Conservation (phyloP, 331 rosid genomes). For the Erythrophleum ivorense region DNA sequence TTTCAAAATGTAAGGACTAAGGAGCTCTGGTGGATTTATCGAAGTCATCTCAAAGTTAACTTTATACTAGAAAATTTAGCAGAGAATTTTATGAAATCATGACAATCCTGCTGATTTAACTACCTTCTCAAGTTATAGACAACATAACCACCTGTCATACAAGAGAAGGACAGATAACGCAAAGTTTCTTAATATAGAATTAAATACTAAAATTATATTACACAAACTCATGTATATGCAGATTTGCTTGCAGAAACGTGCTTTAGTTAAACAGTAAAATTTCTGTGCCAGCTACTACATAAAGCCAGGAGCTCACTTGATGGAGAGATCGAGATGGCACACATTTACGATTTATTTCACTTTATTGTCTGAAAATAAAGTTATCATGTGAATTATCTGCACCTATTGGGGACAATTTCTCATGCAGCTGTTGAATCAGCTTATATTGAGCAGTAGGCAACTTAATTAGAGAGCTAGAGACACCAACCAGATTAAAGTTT, state of each 20-base stretch:
- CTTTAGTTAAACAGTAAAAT: neutral
- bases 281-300: neutral
- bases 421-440: constrained; percentile 10
- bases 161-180: neutral
- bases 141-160: neutral
- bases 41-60: constrained; percentile 13
- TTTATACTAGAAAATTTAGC: constrained; percentile 5
- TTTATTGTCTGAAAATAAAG: neutral
- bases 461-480: constrained; percentile 1
- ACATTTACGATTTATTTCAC: constrained; percentile 10
- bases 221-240: neutral
- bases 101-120: neutral
- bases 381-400: constrained; percentile 2
- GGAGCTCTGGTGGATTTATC: constrained; percentile 2
- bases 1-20: constrained; percentile 25
- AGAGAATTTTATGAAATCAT: constrained; percentile 9
- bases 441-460: constrained; percentile 30
- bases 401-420: constrained; percentile 3
- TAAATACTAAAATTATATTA: constrained; percentile 1
- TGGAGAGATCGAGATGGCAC: constrained; percentile 21
- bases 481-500: constrained; percentile 8
- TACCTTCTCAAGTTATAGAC: constrained; percentile 2
- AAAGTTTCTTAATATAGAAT: neutral
- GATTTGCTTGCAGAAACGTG: neutral
- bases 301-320: constrained; percentile 1